Base-by-base conservation (phyloP, 139 green algal genomes). In the Raphidocelis subcapitata region DNA sequence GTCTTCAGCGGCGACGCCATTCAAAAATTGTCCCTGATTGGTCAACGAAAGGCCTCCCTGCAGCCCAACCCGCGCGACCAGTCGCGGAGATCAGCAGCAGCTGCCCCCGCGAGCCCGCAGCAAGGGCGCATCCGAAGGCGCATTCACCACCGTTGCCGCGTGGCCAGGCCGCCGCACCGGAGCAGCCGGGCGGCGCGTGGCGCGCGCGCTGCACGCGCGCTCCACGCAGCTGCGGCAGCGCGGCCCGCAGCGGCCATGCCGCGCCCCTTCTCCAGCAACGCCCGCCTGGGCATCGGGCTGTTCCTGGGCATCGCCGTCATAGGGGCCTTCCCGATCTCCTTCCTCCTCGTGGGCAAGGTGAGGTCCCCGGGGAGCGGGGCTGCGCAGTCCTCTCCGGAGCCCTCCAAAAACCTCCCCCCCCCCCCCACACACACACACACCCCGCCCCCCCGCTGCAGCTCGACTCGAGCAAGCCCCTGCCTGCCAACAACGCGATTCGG, bases 401-500 rank as follows among this genome's bases (percentile, higher is more conserved):
- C 4, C 26, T 63, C 14, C 26, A 36, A 36, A 23, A 10, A 23
- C 26, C 26, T 35, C 55, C 2, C 21, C 55, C 26, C 21, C 55
- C 26, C 16, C 5, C n/a, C 24, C 12, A 33, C 23, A 32, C n/a
- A 29, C 2, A 31, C 55, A 33, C 20, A 33, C 28, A 31, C 20
- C 28, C 8, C 15, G 20, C 5, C 44, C 14, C 5, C 72, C 3
- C 55, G 26, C 14, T 65, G 62, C 74, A 88, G 77, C 32, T 81
- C 29, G 70, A 88, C n/a, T 49, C 76, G 3, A 70, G 61, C 31
- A 82, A 79, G 57, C 28, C 74, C 5, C 59, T 87, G n/a, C 63
- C 69, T 52, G 21, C 59, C 28, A 72, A 89, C 37, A 77, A 77
- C 29, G 51, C 63, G 29, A 82, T 90, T 8, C 79, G 88, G 5